Base-by-base conservation (phyloP, 2,329 filamentous ascomycete genomes). In the Alternaria brassicae region DNA sequence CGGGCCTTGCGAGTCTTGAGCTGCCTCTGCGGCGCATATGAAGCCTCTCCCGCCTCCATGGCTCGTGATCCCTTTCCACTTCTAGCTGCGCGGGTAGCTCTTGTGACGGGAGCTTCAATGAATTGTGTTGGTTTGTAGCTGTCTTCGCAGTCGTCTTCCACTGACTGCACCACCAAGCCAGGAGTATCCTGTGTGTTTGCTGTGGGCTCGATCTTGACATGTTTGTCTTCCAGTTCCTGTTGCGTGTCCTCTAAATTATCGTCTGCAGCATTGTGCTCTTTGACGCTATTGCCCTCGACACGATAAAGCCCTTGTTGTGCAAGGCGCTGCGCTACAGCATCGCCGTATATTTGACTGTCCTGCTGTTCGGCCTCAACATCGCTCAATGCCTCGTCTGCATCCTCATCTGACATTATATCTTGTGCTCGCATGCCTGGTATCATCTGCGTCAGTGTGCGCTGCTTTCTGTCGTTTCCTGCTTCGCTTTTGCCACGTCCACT, bases 381-480 rank as follows among this genome's bases (percentile, higher is more conserved):
- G 23, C 56, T 61, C n/a, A 63, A 30, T 21, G 52, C 56, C n/a
- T 67, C 67, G 6, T 66, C 60, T 10, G 59, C 7, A 12, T 73
- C 67, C 5, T 68, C 68, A 36, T 71, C 66, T 1, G 69, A 70
- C 34, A 59, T 48, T 15, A 40, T 60, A 42, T 45, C 69, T 37
- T 66, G 19, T 3, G 62, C 47, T 8, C 52, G 63, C 58, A 75
- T 64, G 1, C 70, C 65, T 17, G 70, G 72, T 17, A 77, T 61
- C 73, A 77, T 77, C 40, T 77, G 75, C 9, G 75, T 77, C 52
- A 77, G 62, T 1, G 75, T 77, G 13, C 65, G 66, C 49, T 77
- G 75, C 48, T 68, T 63, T 19, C 50, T 48, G 51, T 71, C 68
- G 17, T 63, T 67, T 17, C 37, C 58, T 17, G 41, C 57, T n/a